Base-by-base conservation (phyloP, 306 rosid genomes). In the Vigna unguiculata region DNA sequence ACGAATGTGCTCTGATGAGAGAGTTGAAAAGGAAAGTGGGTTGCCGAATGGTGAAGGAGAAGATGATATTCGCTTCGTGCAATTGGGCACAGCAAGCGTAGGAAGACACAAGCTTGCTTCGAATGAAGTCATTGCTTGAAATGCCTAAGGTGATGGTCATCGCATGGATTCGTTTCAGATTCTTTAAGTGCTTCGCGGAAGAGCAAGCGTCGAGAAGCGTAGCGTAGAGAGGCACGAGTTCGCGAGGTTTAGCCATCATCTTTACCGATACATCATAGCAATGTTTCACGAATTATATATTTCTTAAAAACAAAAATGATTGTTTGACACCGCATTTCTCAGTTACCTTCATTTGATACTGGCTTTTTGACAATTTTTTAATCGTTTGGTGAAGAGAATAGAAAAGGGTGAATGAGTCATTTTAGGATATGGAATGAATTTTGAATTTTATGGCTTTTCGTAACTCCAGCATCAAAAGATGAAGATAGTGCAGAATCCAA, bases 401-500 rank as follows among this genome's bases (percentile, higher is more conserved):
- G n/a, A n/a, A n/a, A n/a, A n/a, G n/a, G n/a, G n/a, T n/a, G n/a
- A n/a, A n/a, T n/a, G n/a, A n/a, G n/a, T n/a, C n/a, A n/a, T n/a
- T n/a, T n/a, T n/a, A n/a, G n/a, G n/a, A n/a, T n/a, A n/a, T n/a
- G n/a, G n/a, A n/a, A n/a, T n/a, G n/a, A n/a, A n/a, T n/a, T n/a
- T n/a, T n/a, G n/a, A n/a, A n/a, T n/a, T n/a, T n/a, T n/a, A n/a
- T n/a, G n/a, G n/a, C n/a, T n/a, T 22, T 77, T 87, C 71, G 81
- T 83, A 78, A 77, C 84, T 71, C 96, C 90, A 74, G 77, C 72
- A 84, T 86, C 93, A 80, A 96, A 83, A 67, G 96, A 77, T 13
- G 93, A 79, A 64, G 98, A 87, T 21, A 85, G 65, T 63, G 92
- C 81, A 59, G 97, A 87, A 83, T 92, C 98, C 88, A 90, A 83